A percentile compares a stretch with the other conserved stretches of the same genome.
Conservation (phyloP, 257 asterid genomes). For the Gentiana macrophylla region DNA sequence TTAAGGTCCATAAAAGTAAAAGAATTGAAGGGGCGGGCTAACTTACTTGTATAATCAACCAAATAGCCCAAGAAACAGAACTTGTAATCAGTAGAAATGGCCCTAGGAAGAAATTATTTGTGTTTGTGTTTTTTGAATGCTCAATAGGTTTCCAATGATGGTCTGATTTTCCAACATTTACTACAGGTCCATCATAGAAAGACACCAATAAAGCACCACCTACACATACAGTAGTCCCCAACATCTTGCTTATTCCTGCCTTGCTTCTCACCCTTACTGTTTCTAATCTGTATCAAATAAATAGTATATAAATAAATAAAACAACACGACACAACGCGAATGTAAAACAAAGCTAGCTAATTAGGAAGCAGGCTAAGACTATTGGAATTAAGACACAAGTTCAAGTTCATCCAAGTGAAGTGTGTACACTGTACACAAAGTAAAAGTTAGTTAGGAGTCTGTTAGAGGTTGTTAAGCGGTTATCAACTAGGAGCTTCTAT, state of each 20-base stretch:
- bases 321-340: no score
- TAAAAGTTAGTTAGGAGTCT: no score
- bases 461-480: no score
- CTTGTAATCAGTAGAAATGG: constrained; percentile 65
- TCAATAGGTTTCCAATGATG: constrained; percentile 69
- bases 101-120: constrained; percentile 34
- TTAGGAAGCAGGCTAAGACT: no score
- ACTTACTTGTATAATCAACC: constrained; percentile 69
- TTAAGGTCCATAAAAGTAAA: no score
- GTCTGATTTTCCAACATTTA: constrained; percentile 40
- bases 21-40: no score
- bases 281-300: constrained; percentile 36
- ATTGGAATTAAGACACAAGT: no score
- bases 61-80: constrained; percentile 68
- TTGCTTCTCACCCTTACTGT: constrained; percentile 43
- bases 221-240: constrained; percentile 64
- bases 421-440: no score
- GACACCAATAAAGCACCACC: constrained; percentile 73
- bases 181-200: constrained; percentile 45
- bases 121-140: constrained; percentile 17
- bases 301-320: no score
- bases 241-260: constrained; percentile 61
- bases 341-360: no score
- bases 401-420: no score
- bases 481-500: no score